Evolutionary conservation across 257 asterid genomes (phyloP), one percentile per base, ranked within the genome.

Genomic region (Solanum chiquidenum): DNA sequence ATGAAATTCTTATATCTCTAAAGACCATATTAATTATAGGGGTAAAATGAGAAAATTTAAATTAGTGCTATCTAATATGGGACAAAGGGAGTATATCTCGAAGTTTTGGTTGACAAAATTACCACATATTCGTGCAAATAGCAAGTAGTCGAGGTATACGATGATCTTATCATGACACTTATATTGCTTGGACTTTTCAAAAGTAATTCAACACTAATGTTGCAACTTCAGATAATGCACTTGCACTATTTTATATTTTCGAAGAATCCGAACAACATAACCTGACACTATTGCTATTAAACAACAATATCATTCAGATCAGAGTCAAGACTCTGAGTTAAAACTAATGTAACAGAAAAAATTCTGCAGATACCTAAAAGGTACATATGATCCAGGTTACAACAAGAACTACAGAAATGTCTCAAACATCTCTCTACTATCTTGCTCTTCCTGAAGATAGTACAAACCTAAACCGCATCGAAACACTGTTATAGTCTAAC

Each of bases 401-500:
- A 68, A 62, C 49, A 68, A 62, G 34, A 29, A 86, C 83, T 46
- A 49, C 73, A 72, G 84, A 86, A 4, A 86, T 86, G 83, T 73
- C 40, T 85, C 33, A 46, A 42, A 35, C 87, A 68, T 29, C 66
- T 12, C 66, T 66, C 38, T 40, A 64, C 82, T 18, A 37, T 85
- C 44, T 38, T 66, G 79, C 76, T 21, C 79, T 37, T 85, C 35
- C 77, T 64, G 76, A 60, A 84, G 87, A n/a, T 66, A 9, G 37
- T 84, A 42, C 1, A 2, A 34, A 38, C 0, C 88, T 33, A 31
- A 37, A 23, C 52, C 5, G 62, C 9, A 13, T 25, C 34, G 58
- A 52, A 46, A 86, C 12, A 25, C 13, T 35, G 71, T 83, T 14
- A 7, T 86, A 16, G 20, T 37, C 86, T 89, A 83, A 25, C 88